These are phyloP conservation scores for Rosa rugosa DNA, from an alignment of 306 rosid genomes.

Conservation along the genomic window DNA sequence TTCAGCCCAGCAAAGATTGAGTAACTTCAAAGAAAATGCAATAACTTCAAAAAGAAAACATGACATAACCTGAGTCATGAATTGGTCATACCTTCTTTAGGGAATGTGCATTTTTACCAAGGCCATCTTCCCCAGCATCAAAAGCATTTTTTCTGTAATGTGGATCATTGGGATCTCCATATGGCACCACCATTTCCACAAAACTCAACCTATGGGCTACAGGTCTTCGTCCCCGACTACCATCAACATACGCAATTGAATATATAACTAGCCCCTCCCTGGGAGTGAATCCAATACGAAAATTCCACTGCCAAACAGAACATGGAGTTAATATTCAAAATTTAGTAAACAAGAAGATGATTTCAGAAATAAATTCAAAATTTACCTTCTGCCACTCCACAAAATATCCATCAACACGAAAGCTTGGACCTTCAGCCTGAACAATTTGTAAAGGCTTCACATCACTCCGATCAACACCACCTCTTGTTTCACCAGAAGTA, in stretches of 20 bases:
- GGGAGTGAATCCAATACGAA: constrained; percentile 87
- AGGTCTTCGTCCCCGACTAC: constrained; percentile 84
- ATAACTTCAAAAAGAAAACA: constrained; percentile 6
- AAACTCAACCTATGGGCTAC: constrained; percentile 87
- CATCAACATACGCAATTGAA: constrained; percentile 90
- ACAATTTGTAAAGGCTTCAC: constrained; percentile 73
- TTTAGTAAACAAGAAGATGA: not conserved
- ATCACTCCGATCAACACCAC: constrained; percentile 88
- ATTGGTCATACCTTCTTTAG: constrained; percentile 60
- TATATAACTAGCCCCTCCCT: constrained; percentile 87
- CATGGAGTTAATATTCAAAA: constrained; percentile 6
- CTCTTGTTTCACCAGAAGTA: constrained; percentile 87
- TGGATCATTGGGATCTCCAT: constrained; percentile 92
- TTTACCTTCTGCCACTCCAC: constrained; percentile 96
- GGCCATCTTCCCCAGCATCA: constrained; percentile 96
- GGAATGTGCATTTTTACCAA: constrained; percentile 92
- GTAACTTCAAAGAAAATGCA: constrained; percentile 7
- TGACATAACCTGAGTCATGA: constrained; percentile 8
- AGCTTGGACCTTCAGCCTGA: constrained; percentile 97
- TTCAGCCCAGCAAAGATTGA: constrained; percentile 20
- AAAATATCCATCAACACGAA: constrained; percentile 75
- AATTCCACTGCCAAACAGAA: constrained; percentile 74
- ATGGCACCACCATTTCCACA: constrained; percentile 97
- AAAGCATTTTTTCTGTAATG: constrained; percentile 95
- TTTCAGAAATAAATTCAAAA: constrained; percentile 14